Evolutionary conservation across 108 stramenopile species (phyloP).

Genomic region (Skeletonema tropicum): DNA sequence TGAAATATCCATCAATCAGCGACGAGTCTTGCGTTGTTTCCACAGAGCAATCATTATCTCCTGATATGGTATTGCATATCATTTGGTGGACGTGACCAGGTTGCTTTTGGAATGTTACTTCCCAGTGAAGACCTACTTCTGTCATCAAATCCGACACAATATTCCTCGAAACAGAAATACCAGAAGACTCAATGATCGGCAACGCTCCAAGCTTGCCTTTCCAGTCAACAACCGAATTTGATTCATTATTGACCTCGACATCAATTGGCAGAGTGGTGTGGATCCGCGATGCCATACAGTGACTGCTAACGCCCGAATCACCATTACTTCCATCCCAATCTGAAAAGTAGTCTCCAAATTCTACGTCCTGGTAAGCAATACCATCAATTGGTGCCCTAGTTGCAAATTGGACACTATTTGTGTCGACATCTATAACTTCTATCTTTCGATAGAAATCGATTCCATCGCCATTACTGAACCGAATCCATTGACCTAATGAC

Average conservation of each 20-base stretch:
- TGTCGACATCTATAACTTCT: slow-evolving; percentile 22
- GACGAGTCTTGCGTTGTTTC: slow-evolving; percentile 53
- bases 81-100: slow-evolving; percentile 56
- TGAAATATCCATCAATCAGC: slow-evolving; percentile 50
- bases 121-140: slow-evolving; percentile 57
- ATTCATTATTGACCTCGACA: slow-evolving; percentile 26
- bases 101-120: slow-evolving; percentile 55
- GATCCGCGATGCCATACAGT: slow-evolving; percentile 44
- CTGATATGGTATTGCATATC: slow-evolving; percentile 45
- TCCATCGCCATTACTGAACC: slow-evolving; percentile 51
- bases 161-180: slow-evolving; percentile 42
- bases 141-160: slow-evolving; percentile 27
- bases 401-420: slow-evolving; percentile 21
- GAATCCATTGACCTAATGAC: slow-evolving; percentile 36
- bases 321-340: slow-evolving; percentile 63
- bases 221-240: slow-evolving; percentile 44
- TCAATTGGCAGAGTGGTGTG: slow-evolving; percentile 46
- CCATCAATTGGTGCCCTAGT: slow-evolving; percentile 32
- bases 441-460: slow-evolving; percentile 52
- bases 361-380: slow-evolving; percentile 59
- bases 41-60: slow-evolving; percentile 34
- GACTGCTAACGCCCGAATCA: slow-evolving; percentile 56
- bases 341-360: slow-evolving; percentile 73
- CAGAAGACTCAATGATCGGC: slow-evolving; percentile 43
- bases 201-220: slow-evolving; percentile 54